Evolutionary conservation across 73 alveolate species (phyloP).

Genomic region (Loxodes magnus): DNA sequence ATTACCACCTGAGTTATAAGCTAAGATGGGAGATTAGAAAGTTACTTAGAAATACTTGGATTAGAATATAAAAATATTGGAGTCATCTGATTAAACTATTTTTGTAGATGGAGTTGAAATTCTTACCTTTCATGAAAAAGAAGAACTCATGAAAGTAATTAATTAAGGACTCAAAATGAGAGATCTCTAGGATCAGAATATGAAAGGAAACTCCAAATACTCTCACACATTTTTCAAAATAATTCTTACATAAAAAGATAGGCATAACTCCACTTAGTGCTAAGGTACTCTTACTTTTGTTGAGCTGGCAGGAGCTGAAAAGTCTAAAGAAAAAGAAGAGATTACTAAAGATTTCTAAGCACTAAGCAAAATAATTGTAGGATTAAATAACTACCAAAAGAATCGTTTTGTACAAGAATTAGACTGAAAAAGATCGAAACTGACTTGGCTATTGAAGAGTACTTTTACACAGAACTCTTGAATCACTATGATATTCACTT

Average conservation of each 20-base stretch:
- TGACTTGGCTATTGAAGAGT: constrained; percentile 4
- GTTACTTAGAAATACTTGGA: not conserved
- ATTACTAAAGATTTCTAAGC: constrained; percentile 7
- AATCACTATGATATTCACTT: constrained; percentile 1
- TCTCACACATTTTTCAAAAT: constrained; percentile 11
- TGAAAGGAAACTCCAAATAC: not conserved
- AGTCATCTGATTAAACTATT: not conserved
- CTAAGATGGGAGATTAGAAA: not conserved
- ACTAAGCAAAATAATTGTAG: constrained; percentile 5
- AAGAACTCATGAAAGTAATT: not conserved
- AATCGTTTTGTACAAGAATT: not conserved
- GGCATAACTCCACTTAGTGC: not conserved
- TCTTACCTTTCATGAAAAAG: not conserved
- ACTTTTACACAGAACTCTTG: not conserved
- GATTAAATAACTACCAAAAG: constrained; percentile 8
- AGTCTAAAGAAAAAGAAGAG: constrained; percentile 2
- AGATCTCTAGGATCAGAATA: not conserved
- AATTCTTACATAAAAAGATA: constrained; percentile 2
- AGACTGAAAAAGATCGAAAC: not conserved
- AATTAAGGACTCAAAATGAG: not conserved
- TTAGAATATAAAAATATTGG: not conserved
- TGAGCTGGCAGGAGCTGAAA: constrained; percentile 22
- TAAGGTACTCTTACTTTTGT: constrained; percentile 6
- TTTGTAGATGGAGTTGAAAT: not conserved
- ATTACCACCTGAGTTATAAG: not conserved